Evolutionary conservation across 164 flowering plant species (phyloP).

Genomic region (Taxillus chinensis): DNA sequence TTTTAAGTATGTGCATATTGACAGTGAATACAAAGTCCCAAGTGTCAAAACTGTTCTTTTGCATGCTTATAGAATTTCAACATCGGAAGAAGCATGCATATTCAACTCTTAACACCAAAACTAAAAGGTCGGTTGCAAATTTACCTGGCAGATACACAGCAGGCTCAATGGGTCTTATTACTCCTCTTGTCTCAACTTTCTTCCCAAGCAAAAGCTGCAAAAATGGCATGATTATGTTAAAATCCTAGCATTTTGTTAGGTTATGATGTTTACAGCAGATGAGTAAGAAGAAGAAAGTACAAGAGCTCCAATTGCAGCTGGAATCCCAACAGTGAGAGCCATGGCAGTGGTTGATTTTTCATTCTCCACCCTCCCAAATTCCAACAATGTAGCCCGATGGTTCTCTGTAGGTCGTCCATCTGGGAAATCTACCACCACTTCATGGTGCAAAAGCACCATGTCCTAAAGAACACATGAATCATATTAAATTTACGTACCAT

Average conservation of each 20-base stretch:
- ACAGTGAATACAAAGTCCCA: too few species aligned
- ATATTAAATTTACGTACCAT: not conserved
- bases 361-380: conserved; percentile 55
- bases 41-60: too few species aligned
- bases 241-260: not conserved
- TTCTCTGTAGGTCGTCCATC: conserved; percentile 44
- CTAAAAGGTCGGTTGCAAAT: too few species aligned
- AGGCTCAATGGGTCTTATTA: conserved; percentile 71
- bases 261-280: not conserved
- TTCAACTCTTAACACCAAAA: too few species aligned
- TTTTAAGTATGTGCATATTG: too few species aligned
- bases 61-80: too few species aligned
- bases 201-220: conserved; percentile 69
- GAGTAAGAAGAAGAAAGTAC: conserved; percentile 23
- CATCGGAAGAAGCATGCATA: too few species aligned
- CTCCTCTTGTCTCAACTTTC: conserved; percentile 64
- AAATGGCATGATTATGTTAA: not conserved
- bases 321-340: conserved; percentile 93
- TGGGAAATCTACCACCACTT: conserved; percentile 68
- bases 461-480: conserved; percentile 35
- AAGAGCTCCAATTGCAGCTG: conserved; percentile 92
- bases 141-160: conserved; percentile 89
- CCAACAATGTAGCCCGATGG: conserved; percentile 63
- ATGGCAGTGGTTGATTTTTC: conserved; percentile 66
- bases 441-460: conserved; percentile 93